Evolutionary conservation across 2,329 filamentous ascomycete genomes (phyloP), one percentile per base, ranked within the genome.

Genomic region (Ophiosphaerella narmari): DNA sequence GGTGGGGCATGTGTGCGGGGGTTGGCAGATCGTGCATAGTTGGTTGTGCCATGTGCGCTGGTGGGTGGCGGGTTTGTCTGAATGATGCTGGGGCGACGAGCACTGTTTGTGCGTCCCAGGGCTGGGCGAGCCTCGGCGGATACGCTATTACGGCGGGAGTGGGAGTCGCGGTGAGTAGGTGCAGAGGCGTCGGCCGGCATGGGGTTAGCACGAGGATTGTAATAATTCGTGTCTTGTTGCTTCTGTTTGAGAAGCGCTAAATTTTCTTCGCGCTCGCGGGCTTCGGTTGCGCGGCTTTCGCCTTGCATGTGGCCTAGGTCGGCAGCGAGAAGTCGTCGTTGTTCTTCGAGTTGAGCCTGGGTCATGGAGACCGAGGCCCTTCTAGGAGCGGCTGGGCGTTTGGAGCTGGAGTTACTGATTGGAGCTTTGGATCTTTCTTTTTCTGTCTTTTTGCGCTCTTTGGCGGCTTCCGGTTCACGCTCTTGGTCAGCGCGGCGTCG

Each of bases 261-360:
- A 46, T 52, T 33, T 35, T 70, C 67, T 32, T 67, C 66, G 6
- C 59, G 59, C 16, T 69, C 66, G 8, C 61, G 53, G 12, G 50
- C 59, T 7, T 67, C 62, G n/a, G 63, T 52, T 2, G 55, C 55
- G 9, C 54, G 32, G 7, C 60, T 61, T 39, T 70, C 67, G 2
- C 42, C 39, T 12, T 55, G 53, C 64, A 70, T 68, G 7, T 59
- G 56, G 7, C 36, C 42, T 7, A 53, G 21, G 2, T 65, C 65
- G 7, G 62, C 63, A 2, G 53, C 55, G 1, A 70, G 42, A 7
- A 69, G 56, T 9, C 50, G 52, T 5, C 46, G 38, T 14, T 60
- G 59, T 29, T 66, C 54, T 1, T 57, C 48, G 16, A 46, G 40
- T 38, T 66, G 33, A 31, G 55, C 39, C 3, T 47, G 60, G 3